phyloP scores from a whole-genome alignment of 768 basidiomycete species.

The Boletus sp. region DNA sequence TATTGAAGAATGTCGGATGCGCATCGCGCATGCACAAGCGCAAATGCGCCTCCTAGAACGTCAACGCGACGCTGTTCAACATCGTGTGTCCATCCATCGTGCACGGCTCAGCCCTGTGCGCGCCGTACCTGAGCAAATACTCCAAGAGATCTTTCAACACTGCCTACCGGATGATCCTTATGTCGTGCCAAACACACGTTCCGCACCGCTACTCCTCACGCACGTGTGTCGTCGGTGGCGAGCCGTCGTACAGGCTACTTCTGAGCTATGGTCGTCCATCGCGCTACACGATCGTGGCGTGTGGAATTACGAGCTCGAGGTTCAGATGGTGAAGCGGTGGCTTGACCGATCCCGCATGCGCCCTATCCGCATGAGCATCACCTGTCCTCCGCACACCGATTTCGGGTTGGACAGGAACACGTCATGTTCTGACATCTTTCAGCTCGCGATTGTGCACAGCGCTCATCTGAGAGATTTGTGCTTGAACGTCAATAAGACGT shows the following conservation, averaged over 20 bases:
- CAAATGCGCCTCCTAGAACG: conserved; percentile 18
- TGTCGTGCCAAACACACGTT: conserved; percentile 17
- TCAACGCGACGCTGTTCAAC: conserved; percentile 16
- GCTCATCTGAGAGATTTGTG: conserved; percentile 15
- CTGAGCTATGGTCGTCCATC: conserved; percentile 33
- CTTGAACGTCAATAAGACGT: conserved; percentile 16
- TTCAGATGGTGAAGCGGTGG: conserved; percentile 26
- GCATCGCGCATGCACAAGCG: conserved; percentile 12
- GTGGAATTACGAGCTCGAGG: conserved; percentile 28
- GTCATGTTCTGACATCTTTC: conserved; percentile 18
- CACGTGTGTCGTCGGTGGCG: conserved; percentile 35
- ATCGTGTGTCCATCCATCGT: conserved; percentile 18
- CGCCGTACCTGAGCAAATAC: conserved; percentile 29
- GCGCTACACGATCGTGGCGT: conserved; percentile 26
- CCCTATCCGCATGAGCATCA: conserved; percentile 23
- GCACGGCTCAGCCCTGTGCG: conserved; percentile 31
- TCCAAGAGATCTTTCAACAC: conserved; percentile 30
- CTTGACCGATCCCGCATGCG: conserved; percentile 19
- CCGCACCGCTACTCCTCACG: conserved; percentile 32
- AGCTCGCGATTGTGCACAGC: conserved; percentile 20
- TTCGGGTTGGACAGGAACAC: conserved; percentile 7
- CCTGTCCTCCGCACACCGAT: conserved; percentile 16
- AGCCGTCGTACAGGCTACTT: conserved; percentile 24
- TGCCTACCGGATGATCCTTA: conserved; percentile 25
- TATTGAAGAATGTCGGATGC: conserved; percentile 17